Conservation (phyloP, 2,329 filamentous ascomycete genomes). For the Phialocephala subalpina region DNA sequence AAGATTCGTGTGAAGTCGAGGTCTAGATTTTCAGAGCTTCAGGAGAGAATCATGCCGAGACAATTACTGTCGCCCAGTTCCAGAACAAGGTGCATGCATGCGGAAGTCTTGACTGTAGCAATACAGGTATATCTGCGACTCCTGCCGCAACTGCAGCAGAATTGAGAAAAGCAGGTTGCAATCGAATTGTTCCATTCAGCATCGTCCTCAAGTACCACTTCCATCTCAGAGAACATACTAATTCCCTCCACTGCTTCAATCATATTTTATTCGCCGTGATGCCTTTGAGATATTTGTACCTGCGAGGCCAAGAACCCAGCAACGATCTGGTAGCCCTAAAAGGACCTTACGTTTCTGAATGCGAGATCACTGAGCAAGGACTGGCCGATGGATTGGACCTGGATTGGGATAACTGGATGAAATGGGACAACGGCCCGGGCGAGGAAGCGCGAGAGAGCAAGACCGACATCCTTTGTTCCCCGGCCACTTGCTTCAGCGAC, state of each 20-base stretch:
- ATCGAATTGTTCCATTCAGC: not conserved
- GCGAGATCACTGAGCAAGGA: conserved; percentile 22
- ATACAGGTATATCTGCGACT: not conserved
- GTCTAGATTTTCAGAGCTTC: not conserved
- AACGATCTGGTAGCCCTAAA: conserved; percentile 16
- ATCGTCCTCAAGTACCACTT: not conserved
- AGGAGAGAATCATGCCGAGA: not conserved
- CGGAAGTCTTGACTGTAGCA: not conserved
- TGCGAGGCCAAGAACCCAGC: not conserved
- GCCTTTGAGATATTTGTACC: not conserved
- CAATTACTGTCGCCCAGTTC: not conserved
- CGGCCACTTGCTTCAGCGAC: conserved; percentile 19
- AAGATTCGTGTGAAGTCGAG: not conserved
- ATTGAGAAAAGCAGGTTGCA: not conserved
- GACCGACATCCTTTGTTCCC: conserved; percentile 17
- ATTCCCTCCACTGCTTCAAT: not conserved
- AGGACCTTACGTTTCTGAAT: conserved; percentile 1
- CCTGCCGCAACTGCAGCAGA: not conserved
- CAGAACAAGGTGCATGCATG: not conserved
- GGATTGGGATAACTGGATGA: conserved; percentile 30
- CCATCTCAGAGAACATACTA: not conserved
- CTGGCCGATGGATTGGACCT: conserved; percentile 19
- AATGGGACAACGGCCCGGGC: conserved; percentile 21
- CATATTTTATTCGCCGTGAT: not conserved
- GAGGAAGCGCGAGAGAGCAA: conserved; percentile 8